phyloP scores from a whole-genome alignment of 192 early-diverging fungal genomes.

The Coemansia sp. region DNA sequence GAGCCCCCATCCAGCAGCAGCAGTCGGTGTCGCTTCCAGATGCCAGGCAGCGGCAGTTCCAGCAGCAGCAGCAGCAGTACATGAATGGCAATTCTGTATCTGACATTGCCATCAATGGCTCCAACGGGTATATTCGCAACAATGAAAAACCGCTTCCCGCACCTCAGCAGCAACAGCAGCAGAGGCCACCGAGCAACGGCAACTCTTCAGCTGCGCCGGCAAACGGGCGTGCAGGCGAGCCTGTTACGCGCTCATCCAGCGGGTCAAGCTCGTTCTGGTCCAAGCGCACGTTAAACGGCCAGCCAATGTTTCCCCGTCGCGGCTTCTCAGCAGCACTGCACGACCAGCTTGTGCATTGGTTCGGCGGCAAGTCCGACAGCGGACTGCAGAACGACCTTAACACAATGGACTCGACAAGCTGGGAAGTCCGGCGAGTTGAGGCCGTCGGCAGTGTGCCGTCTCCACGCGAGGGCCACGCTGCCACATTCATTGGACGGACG shows the following conservation, averaged over 20 bases:
- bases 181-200: conserved; percentile 8
- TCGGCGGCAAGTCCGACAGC: conserved; percentile 48
- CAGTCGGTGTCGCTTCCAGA: not conserved
- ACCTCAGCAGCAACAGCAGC: conserved; percentile 12
- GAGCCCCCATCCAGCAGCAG: not conserved
- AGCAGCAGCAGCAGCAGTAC: too few species aligned
- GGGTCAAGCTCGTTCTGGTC: conserved; percentile 40
- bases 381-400: conserved; percentile 39
- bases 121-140: too few species aligned
- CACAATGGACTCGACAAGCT: conserved; percentile 38
- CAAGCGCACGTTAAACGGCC: conserved; percentile 22
- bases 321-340: conserved; percentile 49
- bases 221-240: not conserved
- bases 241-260: not conserved
- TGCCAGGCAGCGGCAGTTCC: too few species aligned
- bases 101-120: too few species aligned
- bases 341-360: conserved; percentile 39
- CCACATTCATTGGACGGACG: conserved; percentile 52
- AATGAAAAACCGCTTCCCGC: not conserved
- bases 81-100: too few species aligned
- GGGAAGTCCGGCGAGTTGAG: conserved; percentile 29
- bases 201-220: conserved; percentile 8
- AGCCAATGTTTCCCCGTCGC: conserved; percentile 45
- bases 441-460: conserved; percentile 34
- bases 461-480: conserved; percentile 48